Base-by-base conservation (phyloP, 768 basidiomycete genomes). In the Gloeophyllum trabeum region DNA sequence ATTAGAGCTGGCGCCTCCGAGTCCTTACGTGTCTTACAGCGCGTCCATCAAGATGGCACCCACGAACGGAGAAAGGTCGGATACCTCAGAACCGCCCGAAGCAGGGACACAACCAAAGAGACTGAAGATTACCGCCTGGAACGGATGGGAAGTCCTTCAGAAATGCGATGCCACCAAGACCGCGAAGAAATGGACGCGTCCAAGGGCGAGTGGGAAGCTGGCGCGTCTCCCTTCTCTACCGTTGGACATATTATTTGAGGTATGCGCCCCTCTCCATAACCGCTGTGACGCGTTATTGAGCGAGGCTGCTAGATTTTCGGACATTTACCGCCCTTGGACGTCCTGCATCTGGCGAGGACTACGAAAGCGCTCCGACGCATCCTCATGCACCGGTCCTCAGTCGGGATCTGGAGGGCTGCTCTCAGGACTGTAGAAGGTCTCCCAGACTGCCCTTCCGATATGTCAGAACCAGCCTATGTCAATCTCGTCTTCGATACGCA, bases 271-370 rank as follows among this genome's bases (percentile, higher is more conserved):
- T 10, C 7, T 19, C 20, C 7, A 37, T 10, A 37, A 7, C 13
- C 7, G 20, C 20, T 10, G 20, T 10, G 10, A 7, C 28, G 28
- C 28, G 10, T 16, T 10, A 32, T 21, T 37, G 10, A 10, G 7
- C 20, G 10, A 37, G 10, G 36, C 20, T 12, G 7, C 36, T 21
- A 72, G 58, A 64, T 69, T 18, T 61, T 67, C 43, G 49, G 54
- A 6, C 51, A 62, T 25, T 52, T 71, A 5, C 44, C 59, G 20
- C 67, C 68, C n/a, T 22, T 52, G 12, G 67, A 72, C 45, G 49
- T 72, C 7, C 53, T 73, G n/a, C 51, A 57, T 42, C 54, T 71
- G 5, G 59, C 65, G 0, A 48, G 63, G 35, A 58, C 66, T 2
- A 61, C 53, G 24, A 62, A 63, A 48, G 50, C 45, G 0, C 49